These are phyloP conservation scores for Basipetospora sp. DNA, from an alignment of 2,329 filamentous ascomycete genomes.

Conservation along the genomic window DNA sequence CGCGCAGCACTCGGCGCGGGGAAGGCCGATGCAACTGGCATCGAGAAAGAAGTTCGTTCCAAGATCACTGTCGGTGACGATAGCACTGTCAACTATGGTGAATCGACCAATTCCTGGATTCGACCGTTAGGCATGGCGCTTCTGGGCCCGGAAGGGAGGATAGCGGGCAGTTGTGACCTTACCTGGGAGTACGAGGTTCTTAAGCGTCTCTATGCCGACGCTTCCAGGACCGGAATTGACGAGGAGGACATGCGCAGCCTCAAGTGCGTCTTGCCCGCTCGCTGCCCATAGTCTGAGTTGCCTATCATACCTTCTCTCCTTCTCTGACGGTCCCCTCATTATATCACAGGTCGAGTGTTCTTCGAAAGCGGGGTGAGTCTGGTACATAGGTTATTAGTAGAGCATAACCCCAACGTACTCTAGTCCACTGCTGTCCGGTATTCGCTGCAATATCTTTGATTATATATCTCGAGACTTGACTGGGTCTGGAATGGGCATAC, in stretches of 20 bases:
- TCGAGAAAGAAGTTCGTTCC: conserved; percentile 97
- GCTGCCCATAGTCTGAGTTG: conserved; percentile 93
- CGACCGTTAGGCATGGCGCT: background rate
- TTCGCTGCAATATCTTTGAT: too few species aligned
- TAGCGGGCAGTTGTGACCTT: background rate
- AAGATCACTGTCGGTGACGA: conserved; percentile 68
- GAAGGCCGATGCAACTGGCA: conserved; percentile 58
- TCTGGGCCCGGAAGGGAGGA: too few species aligned
- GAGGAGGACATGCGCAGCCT: conserved; percentile 80
- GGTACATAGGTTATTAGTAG: too few species aligned
- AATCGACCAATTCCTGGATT: conserved; percentile 68
- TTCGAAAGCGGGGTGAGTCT: too few species aligned
- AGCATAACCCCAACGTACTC: too few species aligned
- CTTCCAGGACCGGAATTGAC: conserved; percentile 79
- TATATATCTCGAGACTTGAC: too few species aligned
- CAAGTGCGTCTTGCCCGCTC: conserved; percentile 75
- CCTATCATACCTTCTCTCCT: conserved; percentile 75
- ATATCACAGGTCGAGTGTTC: too few species aligned
- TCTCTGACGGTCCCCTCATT: conserved; percentile 35
- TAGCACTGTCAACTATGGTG: conserved; percentile 69
- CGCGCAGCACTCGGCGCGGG: conserved; percentile 63
- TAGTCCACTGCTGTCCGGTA: too few species aligned
- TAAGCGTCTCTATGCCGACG: conserved; percentile 78
- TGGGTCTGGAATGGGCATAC: too few species aligned
- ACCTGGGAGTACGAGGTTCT: conserved; percentile 80